phyloP scores from a whole-genome alignment of 2,329 filamentous ascomycete species.

The Gremmenia infestans region DNA sequence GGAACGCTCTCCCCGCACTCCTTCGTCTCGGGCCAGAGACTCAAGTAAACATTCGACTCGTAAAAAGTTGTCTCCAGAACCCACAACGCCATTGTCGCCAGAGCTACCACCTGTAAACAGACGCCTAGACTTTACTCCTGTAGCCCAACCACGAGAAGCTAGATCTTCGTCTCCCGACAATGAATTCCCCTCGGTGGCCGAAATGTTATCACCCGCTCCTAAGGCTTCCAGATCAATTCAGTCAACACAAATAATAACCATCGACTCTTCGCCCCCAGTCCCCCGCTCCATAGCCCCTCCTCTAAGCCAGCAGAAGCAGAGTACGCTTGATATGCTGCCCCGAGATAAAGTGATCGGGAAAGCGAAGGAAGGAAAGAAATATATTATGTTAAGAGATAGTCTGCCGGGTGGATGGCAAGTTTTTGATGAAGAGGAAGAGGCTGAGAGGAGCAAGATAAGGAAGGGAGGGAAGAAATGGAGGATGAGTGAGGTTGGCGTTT shows the following conservation, averaged over 20 bases:
- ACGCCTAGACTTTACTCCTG: not conserved
- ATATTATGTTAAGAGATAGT: conserved; percentile 30
- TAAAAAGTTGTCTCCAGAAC: not conserved
- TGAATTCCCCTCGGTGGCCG: not conserved
- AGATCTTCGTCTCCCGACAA: not conserved
- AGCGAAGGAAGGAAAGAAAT: conserved; percentile 18
- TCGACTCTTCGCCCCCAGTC: not conserved
- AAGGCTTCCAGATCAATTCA: not conserved
- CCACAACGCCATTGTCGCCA: not conserved
- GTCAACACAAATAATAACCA: not conserved
- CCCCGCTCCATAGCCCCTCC: not conserved
- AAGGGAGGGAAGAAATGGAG: conserved; percentile 15
- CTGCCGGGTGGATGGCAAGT: conserved; percentile 33
- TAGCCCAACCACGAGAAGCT: not conserved
- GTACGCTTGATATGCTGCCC: not conserved
- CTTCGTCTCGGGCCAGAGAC: not conserved
- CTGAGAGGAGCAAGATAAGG: not conserved
- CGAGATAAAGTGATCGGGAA: not conserved
- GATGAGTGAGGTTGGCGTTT: conserved; percentile 21
- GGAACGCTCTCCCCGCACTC: not conserved
- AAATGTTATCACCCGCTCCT: not conserved
- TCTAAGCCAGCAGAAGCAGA: not conserved
- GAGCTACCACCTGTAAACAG: conserved; percentile 1
- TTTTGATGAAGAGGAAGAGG: conserved; percentile 18
- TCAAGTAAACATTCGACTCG: not conserved